Conservation (phyloP, 176 grass and related monocot species). For the Triticum urartu region DNA sequence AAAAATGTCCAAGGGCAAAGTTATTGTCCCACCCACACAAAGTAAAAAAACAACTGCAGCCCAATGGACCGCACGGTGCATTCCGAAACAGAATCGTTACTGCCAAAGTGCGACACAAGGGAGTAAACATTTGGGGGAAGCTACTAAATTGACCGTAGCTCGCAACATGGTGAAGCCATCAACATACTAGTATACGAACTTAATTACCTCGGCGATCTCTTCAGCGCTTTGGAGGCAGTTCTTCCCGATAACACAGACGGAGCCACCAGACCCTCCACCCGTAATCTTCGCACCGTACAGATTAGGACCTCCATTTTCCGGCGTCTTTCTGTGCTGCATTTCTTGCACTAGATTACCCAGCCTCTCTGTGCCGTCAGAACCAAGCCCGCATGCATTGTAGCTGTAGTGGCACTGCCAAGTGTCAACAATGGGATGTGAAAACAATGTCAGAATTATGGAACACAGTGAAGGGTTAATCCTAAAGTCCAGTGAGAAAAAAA, state of each 20-base stretch:
- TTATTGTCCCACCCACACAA: not conserved
- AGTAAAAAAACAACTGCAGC: not conserved
- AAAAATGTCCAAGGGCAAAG: slow-evolving; percentile 13
- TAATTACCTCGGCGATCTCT: slow-evolving; percentile 65
- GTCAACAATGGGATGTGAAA: not conserved
- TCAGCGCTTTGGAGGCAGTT: slow-evolving; percentile 61
- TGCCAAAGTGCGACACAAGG: not conserved
- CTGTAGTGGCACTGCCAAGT: slow-evolving; percentile 82
- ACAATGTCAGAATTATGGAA: not conserved
- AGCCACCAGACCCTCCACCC: slow-evolving; percentile 68
- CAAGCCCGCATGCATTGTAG: slow-evolving; percentile 85
- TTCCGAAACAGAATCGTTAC: no score
- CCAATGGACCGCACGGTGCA: not conserved
- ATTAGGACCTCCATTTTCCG: slow-evolving; percentile 6
- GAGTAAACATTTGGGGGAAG: no score
- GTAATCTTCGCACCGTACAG: slow-evolving; percentile 85
- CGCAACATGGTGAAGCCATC: not conserved
- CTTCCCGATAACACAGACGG: slow-evolving; percentile 56
- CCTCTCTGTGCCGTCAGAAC: slow-evolving; percentile 73
- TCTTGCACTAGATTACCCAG: slow-evolving; percentile 74
- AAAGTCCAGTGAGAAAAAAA: not conserved
- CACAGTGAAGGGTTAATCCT: not conserved
- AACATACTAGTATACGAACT: not conserved
- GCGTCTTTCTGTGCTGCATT: slow-evolving; percentile 51
- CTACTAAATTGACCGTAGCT: not conserved